Evolutionary conservation across 129 eudicot species (phyloP), one percentile per base, ranked within the genome.

Genomic region (Flaveria trinervia): DNA sequence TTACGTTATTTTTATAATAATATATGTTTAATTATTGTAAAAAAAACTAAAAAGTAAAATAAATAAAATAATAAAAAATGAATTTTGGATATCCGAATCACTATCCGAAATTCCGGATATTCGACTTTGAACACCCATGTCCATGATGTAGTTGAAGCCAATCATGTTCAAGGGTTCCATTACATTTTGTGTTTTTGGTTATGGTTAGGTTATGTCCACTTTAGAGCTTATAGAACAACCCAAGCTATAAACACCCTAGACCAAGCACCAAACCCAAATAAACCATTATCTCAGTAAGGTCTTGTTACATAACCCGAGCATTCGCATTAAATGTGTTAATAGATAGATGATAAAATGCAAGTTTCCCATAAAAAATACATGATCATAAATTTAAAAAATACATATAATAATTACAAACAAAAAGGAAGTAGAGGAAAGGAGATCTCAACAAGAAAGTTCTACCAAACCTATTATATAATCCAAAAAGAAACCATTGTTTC

Each of bases 371-470:
- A 25, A 15, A 51, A 18, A 80, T 18, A 55, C 79, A 64, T 67
- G 15, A 64, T 11, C 5, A 65, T 65, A 65, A 36, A 6, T 12
- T 7, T 18, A 20, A 14, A 14, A 30, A 33, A 33, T 13, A 18
- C 41, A 73, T 68, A 73, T 5, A 36, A 65, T n/a, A 36, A 65
- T n/a, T 45, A 80, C 79, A 57, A 23, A 50, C 33, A 62, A 28
- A 55, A 65, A 61, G 13, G 36, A 39, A 39, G 56, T 39, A 79
- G 25, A 72, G 65, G 11, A 23, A 72, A 46, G 23, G 8, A 61
- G 50, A 20, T 51, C 55, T 79, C 26, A 50, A 72, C 70, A 66
- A 73, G 70, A 67, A 68, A 46, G 50, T 69, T 69, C 39, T 81
- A 81, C 66, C 25, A 60, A 39, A 73, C 62, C 79, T 66, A 65